Percentiles rank a stretch among this genome's conserved stretches.
Evolutionary conservation across 352 stramenopile genomes (phyloP).

Genomic region (Globisporangium splendens): DNA sequence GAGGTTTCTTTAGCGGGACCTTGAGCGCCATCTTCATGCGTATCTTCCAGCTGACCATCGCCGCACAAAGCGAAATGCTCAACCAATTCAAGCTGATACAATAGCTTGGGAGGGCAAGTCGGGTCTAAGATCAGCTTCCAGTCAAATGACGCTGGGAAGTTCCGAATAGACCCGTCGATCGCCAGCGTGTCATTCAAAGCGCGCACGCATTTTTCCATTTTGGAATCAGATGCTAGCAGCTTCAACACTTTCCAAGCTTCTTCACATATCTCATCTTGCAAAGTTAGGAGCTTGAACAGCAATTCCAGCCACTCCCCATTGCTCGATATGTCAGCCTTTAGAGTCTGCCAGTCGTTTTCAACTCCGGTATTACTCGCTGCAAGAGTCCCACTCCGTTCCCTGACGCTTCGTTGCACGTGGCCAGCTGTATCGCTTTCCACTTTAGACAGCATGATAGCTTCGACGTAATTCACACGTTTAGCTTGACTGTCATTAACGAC

Average conservation of each 20-base stretch:
- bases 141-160: constrained; percentile 32
- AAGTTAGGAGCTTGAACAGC: constrained; percentile 51
- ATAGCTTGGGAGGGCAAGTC: constrained; percentile 48
- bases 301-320: constrained; percentile 35
- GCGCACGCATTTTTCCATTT: constrained; percentile 71
- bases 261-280: constrained; percentile 46
- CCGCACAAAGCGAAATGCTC: constrained; percentile 55
- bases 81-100: constrained; percentile 68
- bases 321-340: constrained; percentile 62
- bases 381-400: constrained; percentile 24
- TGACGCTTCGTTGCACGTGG: constrained; percentile 37
- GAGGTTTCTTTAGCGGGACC: not conserved
- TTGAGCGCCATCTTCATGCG: constrained; percentile 20
- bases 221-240: constrained; percentile 49
- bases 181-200: constrained; percentile 58
- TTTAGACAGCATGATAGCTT: constrained; percentile 58
- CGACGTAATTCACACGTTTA: constrained; percentile 34
- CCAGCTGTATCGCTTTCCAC: constrained; percentile 63
- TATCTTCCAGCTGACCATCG: constrained; percentile 13
- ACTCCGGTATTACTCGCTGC: constrained; percentile 37
- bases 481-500: constrained; percentile 20
- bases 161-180: constrained; percentile 69
- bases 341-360: constrained; percentile 62
- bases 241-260: constrained; percentile 80
- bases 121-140: constrained; percentile 63